Conservation (phyloP, 2,329 filamentous ascomycete species). For the Fusarium sulawesiense region DNA sequence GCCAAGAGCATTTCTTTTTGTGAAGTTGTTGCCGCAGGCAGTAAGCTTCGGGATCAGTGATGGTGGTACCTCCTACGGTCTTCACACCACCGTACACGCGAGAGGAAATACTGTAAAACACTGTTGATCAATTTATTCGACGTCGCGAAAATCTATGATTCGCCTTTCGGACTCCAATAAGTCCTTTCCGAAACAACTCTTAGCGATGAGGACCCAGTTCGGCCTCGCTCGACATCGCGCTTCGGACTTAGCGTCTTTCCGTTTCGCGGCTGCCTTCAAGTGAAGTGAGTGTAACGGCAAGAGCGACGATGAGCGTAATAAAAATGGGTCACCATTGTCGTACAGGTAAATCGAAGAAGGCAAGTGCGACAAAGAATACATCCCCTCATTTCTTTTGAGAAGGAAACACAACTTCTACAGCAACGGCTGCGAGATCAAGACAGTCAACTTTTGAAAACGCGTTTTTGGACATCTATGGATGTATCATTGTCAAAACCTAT, state of each 20-base stretch:
- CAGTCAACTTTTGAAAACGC: too few species aligned
- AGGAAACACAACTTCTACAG: background rate
- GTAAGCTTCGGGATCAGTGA: rapidly evolving
- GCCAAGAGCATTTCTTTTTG: background rate
- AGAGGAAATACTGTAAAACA: background rate
- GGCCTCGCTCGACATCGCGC: constrained; percentile 21
- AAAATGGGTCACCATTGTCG: background rate
- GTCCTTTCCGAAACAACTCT: background rate
- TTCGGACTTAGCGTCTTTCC: constrained; percentile 18
- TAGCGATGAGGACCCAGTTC: background rate
- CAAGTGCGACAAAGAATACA: background rate
- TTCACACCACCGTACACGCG: too few species aligned
- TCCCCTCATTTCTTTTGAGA: rapidly evolving
- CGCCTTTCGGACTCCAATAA: background rate
- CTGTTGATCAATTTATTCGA: background rate
- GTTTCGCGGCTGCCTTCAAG: background rate
- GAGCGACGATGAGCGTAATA: background rate
- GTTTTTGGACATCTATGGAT: too few species aligned
- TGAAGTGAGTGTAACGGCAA: background rate
- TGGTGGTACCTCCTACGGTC: too few species aligned
- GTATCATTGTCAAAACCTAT: background rate
- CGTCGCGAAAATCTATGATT: background rate
- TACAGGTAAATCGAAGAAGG: background rate
- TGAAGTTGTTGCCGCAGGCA: background rate
- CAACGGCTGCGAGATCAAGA: too few species aligned